Percentiles rank a stretch among this genome's conserved stretches.
Conservation (phyloP, 2,329 filamentous ascomycete genomes). For the Coniochaeta pulveracea region DNA sequence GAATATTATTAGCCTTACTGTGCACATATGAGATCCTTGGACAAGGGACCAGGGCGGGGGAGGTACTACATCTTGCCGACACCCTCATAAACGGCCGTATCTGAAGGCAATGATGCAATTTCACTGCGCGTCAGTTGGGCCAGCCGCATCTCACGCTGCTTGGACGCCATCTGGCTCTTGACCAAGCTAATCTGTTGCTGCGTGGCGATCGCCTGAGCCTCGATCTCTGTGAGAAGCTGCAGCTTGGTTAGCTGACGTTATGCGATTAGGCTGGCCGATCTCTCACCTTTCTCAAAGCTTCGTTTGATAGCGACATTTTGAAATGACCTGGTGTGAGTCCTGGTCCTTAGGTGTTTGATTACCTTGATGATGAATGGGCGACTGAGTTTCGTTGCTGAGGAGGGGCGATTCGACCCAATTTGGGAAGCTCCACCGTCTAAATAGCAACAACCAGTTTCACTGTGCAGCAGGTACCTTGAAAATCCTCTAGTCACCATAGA, state of each 20-base stretch:
- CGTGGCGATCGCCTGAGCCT: conserved; percentile 74
- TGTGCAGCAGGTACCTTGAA: no score
- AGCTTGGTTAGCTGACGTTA: conserved; percentile 3
- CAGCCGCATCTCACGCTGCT: conserved; percentile 82
- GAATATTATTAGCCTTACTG: background rate
- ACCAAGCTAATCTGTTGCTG: conserved; percentile 88
- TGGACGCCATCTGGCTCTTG: conserved; percentile 70
- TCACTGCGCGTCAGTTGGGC: conserved; percentile 80
- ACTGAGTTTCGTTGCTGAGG: no score
- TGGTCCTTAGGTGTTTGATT: no score
- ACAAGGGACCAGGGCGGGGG: conserved; percentile 1
- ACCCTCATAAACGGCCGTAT: conserved; percentile 82
- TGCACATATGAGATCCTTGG: background rate
- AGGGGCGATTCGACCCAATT: no score
- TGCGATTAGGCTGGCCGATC: conserved; percentile 6
- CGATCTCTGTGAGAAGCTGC: conserved; percentile 90
- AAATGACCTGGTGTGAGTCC: background rate
- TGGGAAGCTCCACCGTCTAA: no score
- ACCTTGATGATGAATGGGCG: no score
- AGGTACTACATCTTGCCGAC: conserved; percentile 83
- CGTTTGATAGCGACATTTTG: conserved; percentile 85
- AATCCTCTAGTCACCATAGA: no score
- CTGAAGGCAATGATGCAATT: conserved; percentile 60
- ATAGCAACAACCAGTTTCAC: no score
- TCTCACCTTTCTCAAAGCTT: conserved; percentile 81